Conservation (phyloP, 2,329 filamentous ascomycete genomes). For the Monosporascus sp. region DNA sequence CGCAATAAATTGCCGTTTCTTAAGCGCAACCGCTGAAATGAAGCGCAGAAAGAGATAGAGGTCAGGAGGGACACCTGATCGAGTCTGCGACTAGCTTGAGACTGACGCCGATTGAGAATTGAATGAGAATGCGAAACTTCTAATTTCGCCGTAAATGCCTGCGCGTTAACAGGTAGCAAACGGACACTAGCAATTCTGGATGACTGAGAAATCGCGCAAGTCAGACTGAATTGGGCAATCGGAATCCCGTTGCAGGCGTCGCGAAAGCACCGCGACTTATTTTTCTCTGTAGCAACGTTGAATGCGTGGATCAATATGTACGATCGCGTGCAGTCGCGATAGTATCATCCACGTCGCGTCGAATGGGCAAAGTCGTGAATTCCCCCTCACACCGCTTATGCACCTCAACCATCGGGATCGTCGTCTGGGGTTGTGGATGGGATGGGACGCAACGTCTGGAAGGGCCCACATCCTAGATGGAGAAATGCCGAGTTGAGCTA, state of each 20-base stretch:
- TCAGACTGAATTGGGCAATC: not conserved
- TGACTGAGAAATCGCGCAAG: too few species aligned
- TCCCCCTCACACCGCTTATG: conserved; percentile 7
- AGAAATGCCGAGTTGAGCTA: conserved; percentile 12
- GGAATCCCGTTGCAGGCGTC: not conserved
- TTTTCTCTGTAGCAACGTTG: conserved; percentile 20
- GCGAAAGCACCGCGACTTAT: conserved; percentile 12
- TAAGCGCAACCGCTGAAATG: not conserved
- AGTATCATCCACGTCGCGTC: conserved; percentile 12
- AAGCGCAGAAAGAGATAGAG: not conserved
- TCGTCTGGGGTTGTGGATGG: conserved; percentile 7
- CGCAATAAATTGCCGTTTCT: not conserved
- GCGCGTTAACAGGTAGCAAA: not conserved
- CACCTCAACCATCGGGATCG: conserved; percentile 2
- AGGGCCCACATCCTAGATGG: conserved; percentile 7
- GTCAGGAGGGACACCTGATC: conserved; percentile 1
- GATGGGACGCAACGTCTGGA: not conserved
- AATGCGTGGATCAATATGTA: conserved; percentile 13
- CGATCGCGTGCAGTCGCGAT: conserved; percentile 18
- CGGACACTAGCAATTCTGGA: not conserved
- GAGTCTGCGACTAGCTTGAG: conserved; percentile 11
- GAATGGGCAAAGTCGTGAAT: conserved; percentile 4
- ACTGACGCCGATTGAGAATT: not conserved
- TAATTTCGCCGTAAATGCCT: not conserved
- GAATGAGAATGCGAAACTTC: not conserved